Evolutionary conservation across 2,329 filamentous ascomycete genomes (phyloP), one percentile per base, ranked within the genome.

Genomic region (Ceratocystis cubensis): DNA sequence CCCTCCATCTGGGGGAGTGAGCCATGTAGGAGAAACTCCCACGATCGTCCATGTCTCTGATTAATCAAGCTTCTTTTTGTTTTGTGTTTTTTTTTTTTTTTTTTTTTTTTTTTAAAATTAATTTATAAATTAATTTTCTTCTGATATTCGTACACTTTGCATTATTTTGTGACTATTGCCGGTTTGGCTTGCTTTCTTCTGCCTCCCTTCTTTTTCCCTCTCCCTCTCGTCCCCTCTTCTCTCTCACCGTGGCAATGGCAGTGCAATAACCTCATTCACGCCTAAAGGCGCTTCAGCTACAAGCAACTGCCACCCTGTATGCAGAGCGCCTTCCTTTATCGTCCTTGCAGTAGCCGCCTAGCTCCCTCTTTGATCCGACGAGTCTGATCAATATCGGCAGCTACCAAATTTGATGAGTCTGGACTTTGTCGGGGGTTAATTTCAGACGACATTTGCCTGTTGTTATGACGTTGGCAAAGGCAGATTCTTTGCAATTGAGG

Each of bases 341-440:
- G 53, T 57, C 53, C 53, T 57, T 30, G 53, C 53, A 57, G 53
- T 6, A 57, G 53, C 53, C 22, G 53, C 53, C 53, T 17, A 13
- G 53, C 53, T 57, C 53, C 22, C 53, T n/a, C 53, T 5, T 13
- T 57, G 53, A 30, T 57, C 53, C 53, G 53, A 57, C 53, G 53
- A 57, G 53, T 57, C 53, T 57, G 53, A 62, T 44, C 33, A 62
- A 44, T 25, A 62, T 62, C 59, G 59, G 59, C 17, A 62, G 33
- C 33, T 62, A 41, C 41, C 33, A 62, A 41, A 41, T 45, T 44
- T 33, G n/a, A 10, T 59, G 25, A 20, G n/a, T 44, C 33, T 45
- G 33, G 33, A 61, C 20, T 37, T 30, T 17, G 33, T 30, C 33
- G 30, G 6, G 20, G 28, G 46, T 25, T 30, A 62, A 22, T 44